Base-by-base conservation (phyloP, 345 rosid species). In the Salix brachista region DNA sequence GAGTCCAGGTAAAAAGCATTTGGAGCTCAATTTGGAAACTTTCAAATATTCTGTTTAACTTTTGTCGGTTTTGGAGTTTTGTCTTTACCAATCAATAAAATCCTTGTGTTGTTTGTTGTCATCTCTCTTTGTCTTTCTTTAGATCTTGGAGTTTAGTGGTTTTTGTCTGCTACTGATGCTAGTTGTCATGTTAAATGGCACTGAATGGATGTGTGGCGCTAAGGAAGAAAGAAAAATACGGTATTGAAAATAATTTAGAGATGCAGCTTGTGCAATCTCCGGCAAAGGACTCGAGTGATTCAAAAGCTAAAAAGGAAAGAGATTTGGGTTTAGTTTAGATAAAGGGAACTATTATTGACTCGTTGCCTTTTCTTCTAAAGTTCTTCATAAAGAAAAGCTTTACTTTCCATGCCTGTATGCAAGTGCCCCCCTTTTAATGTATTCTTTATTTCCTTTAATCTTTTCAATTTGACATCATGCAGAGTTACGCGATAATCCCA, bases 91-190 rank as follows among this genome's bases (percentile, higher is more conserved):
- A 84, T 68, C 79, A 74, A 64, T 56, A 67, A 70, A 79, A 67
- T 56, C 67, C 44, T 70, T 72, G 70, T 71, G 68, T 80, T 79
- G 25, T 78, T 75, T 75, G 65, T 83, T 62, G 37, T 37, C 37
- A 23, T 64, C 23, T 23, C 71, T 75, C 70, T 72, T 64, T 75
- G 62, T 46, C 67, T 70, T 41, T 60, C 74, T 37, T 18, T 70
- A 19, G 87, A 75, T 81, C 76, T 89, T 88, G 92, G 89, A 90
- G 69, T 78, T 68, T 87, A 79, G 90, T 80, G 42, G 80, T 70
- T 84, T 89, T 91, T 93, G 95, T 91, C 97, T 79, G 70, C 75
- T 88, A 65, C 81, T 69, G 83, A 76, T 87, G 62, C 86, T 87
- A 89, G 89, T 85, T 84, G 77, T 81, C 42, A 25, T 69, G 46